phyloP scores from a whole-genome alignment of 768 basidiomycete genomes.

The Mycena vulgaris region DNA sequence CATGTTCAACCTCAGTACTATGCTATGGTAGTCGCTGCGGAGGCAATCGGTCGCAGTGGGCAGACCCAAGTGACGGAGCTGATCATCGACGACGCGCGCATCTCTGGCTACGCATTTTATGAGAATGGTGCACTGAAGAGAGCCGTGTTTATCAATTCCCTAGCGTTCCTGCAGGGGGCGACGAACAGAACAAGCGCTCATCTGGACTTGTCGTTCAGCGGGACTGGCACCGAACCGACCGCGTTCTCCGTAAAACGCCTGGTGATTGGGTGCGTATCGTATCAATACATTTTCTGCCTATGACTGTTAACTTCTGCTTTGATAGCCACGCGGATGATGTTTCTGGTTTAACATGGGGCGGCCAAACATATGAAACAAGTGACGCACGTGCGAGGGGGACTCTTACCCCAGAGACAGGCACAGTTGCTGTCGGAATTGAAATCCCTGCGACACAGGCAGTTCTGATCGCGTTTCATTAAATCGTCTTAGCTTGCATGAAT shows the following conservation, averaged over 20 bases:
- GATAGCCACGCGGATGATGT: constrained; percentile 65
- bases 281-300: neutral
- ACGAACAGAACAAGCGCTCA: constrained; percentile 58
- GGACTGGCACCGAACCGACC: constrained; percentile 41
- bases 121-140: constrained; percentile 60
- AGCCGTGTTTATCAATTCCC: constrained; percentile 72
- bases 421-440: constrained; percentile 57
- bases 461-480: constrained; percentile 52
- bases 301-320: neutral
- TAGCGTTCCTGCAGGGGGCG: constrained; percentile 60
- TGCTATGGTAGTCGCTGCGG: constrained; percentile 71
- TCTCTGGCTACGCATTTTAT: constrained; percentile 77
- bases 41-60: constrained; percentile 66
- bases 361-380: constrained; percentile 69
- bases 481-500: too few species aligned
- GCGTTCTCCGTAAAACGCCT: constrained; percentile 64
- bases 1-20: constrained; percentile 81
- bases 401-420: constrained; percentile 45
- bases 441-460: constrained; percentile 66
- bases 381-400: constrained; percentile 59
- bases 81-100: constrained; percentile 56
- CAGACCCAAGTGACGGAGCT: constrained; percentile 63
- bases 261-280: constrained; percentile 61
- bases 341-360: constrained; percentile 69
- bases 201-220: constrained; percentile 58